These are phyloP conservation scores for Fragaria ananassa DNA, from an alignment of 306 rosid genomes.

Conservation along the genomic window DNA sequence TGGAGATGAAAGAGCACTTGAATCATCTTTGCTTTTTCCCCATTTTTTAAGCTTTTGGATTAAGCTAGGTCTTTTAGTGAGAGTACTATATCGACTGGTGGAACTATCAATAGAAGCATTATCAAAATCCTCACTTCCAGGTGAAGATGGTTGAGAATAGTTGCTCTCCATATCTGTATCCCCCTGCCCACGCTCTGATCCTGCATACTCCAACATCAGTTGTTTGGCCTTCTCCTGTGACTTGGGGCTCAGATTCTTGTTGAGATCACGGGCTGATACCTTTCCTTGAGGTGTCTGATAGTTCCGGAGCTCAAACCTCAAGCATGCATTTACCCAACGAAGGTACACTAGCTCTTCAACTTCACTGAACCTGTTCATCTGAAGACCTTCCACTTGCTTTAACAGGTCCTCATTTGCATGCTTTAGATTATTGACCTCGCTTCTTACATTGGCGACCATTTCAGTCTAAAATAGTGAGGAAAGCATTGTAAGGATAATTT, in stretches of 20 bases:
- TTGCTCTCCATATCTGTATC: slow-evolving; percentile 96
- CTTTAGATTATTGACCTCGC: slow-evolving; percentile 61
- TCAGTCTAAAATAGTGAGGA: slow-evolving; percentile 57
- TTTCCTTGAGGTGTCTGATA: slow-evolving; percentile 65
- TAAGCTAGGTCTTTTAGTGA: slow-evolving; percentile 73
- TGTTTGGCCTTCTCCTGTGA: slow-evolving; percentile 89
- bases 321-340: slow-evolving; percentile 96
- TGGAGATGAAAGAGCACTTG: slow-evolving; percentile 60
- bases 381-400: slow-evolving; percentile 96
- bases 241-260: slow-evolving; percentile 74
- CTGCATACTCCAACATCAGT: slow-evolving; percentile 86
- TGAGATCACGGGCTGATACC: slow-evolving; percentile 81
- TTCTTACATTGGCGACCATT: slow-evolving; percentile 58
- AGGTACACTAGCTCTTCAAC: slow-evolving; percentile 97
- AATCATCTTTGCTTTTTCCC: slow-evolving; percentile 79
- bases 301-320: slow-evolving; percentile 85
- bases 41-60: slow-evolving; percentile 86
- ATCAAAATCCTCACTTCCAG: slow-evolving; percentile 97
- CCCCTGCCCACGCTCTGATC: slow-evolving; percentile 93
- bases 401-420: slow-evolving; percentile 77
- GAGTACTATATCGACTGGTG: slow-evolving; percentile 53
- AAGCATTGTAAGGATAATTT: slow-evolving; percentile 12
- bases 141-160: slow-evolving; percentile 94
- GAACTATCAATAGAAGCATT: slow-evolving; percentile 85
- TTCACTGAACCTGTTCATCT: slow-evolving; percentile 83